Percentiles rank a stretch among this genome's conserved stretches.
Evolutionary conservation across 495 filamentous ascomycete species (phyloP).

Genomic region (Tuber indicum): DNA sequence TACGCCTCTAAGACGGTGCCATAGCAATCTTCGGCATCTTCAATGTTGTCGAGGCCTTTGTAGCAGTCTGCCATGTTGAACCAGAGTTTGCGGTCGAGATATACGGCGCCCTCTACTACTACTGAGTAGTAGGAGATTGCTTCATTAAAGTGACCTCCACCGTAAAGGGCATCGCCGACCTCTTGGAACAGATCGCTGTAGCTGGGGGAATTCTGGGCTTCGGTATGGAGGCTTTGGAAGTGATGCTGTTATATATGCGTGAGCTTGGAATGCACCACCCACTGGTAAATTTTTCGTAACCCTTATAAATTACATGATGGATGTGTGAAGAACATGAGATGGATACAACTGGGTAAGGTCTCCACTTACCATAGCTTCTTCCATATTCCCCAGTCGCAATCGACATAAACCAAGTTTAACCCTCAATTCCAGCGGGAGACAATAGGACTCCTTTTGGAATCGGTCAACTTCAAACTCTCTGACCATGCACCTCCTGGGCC

Average conservation of each 20-base stretch:
- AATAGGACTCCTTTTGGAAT: slow-evolving; percentile 60
- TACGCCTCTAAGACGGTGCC: slow-evolving; percentile 64
- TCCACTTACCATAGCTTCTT: slow-evolving; percentile 68
- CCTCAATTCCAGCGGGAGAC: slow-evolving; percentile 77
- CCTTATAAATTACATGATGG: background rate
- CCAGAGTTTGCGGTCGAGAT: slow-evolving; percentile 57
- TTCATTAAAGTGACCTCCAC: slow-evolving; percentile 51
- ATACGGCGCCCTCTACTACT: slow-evolving; percentile 53
- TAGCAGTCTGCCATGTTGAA: slow-evolving; percentile 71
- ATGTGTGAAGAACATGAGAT: background rate
- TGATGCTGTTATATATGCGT: slow-evolving; percentile 47
- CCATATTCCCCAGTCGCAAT: slow-evolving; percentile 58
- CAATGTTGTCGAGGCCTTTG: slow-evolving; percentile 53
- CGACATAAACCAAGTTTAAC: slow-evolving; percentile 79
- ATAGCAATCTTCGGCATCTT: slow-evolving; percentile 69
- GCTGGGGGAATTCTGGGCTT: slow-evolving; percentile 45
- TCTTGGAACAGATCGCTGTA: slow-evolving; percentile 73
- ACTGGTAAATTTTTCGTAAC: background rate
- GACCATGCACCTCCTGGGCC: slow-evolving; percentile 54
- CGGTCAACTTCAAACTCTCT: slow-evolving; percentile 51
- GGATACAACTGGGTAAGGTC: slow-evolving; percentile 11
- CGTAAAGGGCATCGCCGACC: slow-evolving; percentile 61
- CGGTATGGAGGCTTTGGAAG: slow-evolving; percentile 40
- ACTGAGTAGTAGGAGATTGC: slow-evolving; percentile 71
- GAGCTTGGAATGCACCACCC: slow-evolving; percentile 10